Percentiles rank a stretch among this genome's conserved stretches.
Conservation (phyloP, 805 yeast species). For the Starmerella geochares region DNA sequence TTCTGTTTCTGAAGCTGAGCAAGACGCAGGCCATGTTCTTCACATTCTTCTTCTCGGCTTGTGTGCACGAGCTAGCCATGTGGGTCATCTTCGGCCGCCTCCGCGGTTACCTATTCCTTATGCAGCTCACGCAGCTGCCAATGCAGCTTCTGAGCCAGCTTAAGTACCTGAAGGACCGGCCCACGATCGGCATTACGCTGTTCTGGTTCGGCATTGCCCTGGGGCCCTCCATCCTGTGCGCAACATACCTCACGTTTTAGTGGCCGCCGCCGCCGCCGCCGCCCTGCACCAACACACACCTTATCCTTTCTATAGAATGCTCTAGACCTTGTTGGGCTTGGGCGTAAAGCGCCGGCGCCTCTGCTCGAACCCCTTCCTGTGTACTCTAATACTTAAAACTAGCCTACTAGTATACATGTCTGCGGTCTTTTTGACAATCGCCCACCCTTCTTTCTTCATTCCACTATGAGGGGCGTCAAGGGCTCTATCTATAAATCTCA, state of each 20-base stretch:
- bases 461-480: too few species aligned
- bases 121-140: conserved; percentile 87
- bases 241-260: conserved; percentile 68
- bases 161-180: conserved; percentile 44
- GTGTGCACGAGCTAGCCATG: conserved; percentile 90
- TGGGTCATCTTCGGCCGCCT: conserved; percentile 67
- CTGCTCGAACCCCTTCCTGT: too few species aligned
- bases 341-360: too few species aligned
- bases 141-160: conserved; percentile 55
- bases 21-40: conserved; percentile 60
- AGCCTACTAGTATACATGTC: not conserved
- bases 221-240: conserved; percentile 83
- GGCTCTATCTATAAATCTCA: conserved; percentile 59
- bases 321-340: too few species aligned
- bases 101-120: conserved; percentile 65
- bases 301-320: too few species aligned
- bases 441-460: too few species aligned
- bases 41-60: conserved; percentile 52
- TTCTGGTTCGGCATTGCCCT: conserved; percentile 88
- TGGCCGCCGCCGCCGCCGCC: too few species aligned
- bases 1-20: conserved; percentile 59
- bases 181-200: conserved; percentile 61
- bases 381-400: not conserved
- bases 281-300: too few species aligned
- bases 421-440: too few species aligned